These are phyloP conservation scores for Lachancea lanzarotensis DNA, from an alignment of 805 yeast species.

Conservation along the genomic window DNA sequence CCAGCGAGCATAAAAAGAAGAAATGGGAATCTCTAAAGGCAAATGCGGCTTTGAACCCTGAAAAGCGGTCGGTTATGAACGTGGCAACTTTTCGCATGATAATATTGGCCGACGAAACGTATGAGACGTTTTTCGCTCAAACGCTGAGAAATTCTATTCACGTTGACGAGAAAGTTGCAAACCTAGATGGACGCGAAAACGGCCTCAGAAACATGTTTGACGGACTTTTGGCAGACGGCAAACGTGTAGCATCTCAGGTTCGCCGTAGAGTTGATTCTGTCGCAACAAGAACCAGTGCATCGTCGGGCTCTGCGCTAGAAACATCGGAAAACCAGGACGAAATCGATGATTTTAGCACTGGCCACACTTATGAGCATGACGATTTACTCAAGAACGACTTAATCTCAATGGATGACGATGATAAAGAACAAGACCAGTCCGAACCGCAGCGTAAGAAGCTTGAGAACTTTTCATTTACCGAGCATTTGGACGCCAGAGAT, in stretches of 20 bases:
- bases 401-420: conserved; percentile 21
- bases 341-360: conserved; percentile 28
- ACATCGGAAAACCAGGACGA: conserved; percentile 24
- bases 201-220: conserved; percentile 84
- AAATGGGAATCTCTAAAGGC: conserved; percentile 41
- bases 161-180: conserved; percentile 47
- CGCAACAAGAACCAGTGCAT: conserved; percentile 32
- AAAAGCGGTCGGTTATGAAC: conserved; percentile 64
- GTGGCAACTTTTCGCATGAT: conserved; percentile 94
- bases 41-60: conserved; percentile 78
- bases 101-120: conserved; percentile 85
- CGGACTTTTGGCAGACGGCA: conserved; percentile 85
- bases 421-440: conserved; percentile 11
- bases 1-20: conserved; percentile 20
- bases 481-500: conserved; percentile 10
- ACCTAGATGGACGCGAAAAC: conserved; percentile 40
- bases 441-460: conserved; percentile 15
- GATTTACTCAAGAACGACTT: conserved; percentile 26
- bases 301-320: conserved; percentile 12
- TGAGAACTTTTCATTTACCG: conserved; percentile 7
- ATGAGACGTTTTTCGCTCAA: conserved; percentile 72
- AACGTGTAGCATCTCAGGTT: conserved; percentile 84
- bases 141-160: conserved; percentile 66
- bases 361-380: conserved; percentile 26
- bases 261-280: conserved; percentile 79